A percentile compares a stretch with the other conserved stretches of the same genome.
phyloP scores from a whole-genome alignment of 805 yeast genomes.

The Schwanniomyces polymorphus region DNA sequence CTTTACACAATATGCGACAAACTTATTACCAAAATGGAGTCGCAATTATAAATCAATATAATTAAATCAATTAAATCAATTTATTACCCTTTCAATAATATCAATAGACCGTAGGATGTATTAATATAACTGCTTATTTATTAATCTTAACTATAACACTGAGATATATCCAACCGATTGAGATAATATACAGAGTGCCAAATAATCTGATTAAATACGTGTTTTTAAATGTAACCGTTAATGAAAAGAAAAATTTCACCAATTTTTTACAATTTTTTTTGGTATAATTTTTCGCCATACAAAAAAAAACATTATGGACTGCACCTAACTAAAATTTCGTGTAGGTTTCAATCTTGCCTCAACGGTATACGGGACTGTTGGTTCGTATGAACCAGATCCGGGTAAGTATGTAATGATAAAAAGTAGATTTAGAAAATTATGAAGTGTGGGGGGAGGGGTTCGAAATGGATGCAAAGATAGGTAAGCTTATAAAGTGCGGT shows the following conservation, averaged over 20 bases:
- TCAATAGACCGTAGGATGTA: background rate
- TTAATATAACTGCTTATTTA: slow-evolving; percentile 1
- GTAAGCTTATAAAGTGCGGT: no score
- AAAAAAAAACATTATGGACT: background rate
- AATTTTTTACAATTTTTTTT: slow-evolving; percentile 1
- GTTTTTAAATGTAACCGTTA: background rate
- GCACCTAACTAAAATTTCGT: background rate
- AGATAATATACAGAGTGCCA: background rate
- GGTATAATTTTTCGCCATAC: slow-evolving; percentile 1
- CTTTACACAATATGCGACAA: background rate
- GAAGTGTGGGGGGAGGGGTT: no score
- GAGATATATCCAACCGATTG: slow-evolving; percentile 1
- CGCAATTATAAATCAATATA: background rate
- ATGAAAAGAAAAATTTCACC: slow-evolving; percentile 1
- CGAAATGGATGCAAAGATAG: no score
- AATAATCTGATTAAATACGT: background rate
- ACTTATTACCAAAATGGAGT: background rate
- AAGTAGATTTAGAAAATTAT: no score
- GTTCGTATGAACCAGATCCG: background rate
- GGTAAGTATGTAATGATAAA: background rate
- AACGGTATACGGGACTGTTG: background rate
- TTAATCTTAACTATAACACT: background rate
- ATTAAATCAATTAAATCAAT: background rate
- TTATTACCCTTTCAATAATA: background rate
- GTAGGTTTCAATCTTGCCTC: background rate